A percentile compares a stretch with the other conserved stretches of the same genome.
These are phyloP conservation scores for Flaveria trinervia DNA, from an alignment of 129 eudicot species.

Conservation along the genomic window DNA sequence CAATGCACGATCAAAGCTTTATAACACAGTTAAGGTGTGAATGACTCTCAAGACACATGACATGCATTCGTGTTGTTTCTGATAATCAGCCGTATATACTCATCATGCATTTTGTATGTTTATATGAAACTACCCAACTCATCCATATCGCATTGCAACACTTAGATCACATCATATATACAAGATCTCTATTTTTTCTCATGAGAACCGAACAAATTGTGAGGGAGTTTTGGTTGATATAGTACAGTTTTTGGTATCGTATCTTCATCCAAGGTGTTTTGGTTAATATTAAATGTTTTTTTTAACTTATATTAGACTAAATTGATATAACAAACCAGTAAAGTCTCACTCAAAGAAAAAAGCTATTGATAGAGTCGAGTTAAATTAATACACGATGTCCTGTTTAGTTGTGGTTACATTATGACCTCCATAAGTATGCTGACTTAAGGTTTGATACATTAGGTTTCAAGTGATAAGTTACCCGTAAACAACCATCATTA, in stretches of 20 bases:
- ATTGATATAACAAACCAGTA: too few species aligned
- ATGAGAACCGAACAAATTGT: not conserved
- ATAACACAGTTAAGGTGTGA: slow-evolving; percentile 16
- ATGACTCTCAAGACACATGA: slow-evolving; percentile 10
- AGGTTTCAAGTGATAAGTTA: slow-evolving; percentile 3
- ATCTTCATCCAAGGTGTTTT: too few species aligned
- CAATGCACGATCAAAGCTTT: not conserved
- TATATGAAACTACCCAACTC: slow-evolving; percentile 19
- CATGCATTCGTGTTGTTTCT: slow-evolving; percentile 27
- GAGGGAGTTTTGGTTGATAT: not conserved
- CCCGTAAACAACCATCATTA: too few species aligned
- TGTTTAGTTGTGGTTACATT: too few species aligned
- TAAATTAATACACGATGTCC: too few species aligned
- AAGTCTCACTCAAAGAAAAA: too few species aligned
- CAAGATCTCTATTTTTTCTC: slow-evolving; percentile 6
- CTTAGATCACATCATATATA: slow-evolving; percentile 18
- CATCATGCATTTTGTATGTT: slow-evolving; percentile 29
- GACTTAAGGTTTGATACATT: not conserved
- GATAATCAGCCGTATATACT: slow-evolving; percentile 12
- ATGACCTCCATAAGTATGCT: not conserved
- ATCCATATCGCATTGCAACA: slow-evolving; percentile 29
- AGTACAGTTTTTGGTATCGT: not conserved
- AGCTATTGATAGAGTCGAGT: too few species aligned
- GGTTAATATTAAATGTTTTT: too few species aligned
- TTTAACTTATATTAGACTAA: too few species aligned